Percentiles rank a stretch among this genome's conserved stretches.
Conservation (phyloP, 768 basidiomycete species). For the Lentinula lateritia region DNA sequence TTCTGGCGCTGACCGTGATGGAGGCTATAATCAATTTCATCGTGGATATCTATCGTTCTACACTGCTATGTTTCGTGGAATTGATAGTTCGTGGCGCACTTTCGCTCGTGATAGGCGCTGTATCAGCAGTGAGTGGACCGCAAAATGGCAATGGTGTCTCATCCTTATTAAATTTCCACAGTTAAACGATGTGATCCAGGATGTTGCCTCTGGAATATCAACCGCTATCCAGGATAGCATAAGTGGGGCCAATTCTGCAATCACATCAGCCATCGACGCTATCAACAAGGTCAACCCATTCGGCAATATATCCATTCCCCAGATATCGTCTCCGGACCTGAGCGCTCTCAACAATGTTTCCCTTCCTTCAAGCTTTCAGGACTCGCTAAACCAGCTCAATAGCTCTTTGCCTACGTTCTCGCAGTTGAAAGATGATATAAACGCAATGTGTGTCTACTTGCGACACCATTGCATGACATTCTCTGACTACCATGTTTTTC, state of each 20-base stretch:
- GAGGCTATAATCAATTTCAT: conserved; percentile 89
- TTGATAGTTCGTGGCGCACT: conserved; percentile 80
- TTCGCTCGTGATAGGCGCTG: conserved; percentile 73
- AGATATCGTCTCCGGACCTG: conserved; percentile 73
- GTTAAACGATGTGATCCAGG: conserved; percentile 69
- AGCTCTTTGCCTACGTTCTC: conserved; percentile 71
- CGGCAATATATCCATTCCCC: conserved; percentile 59
- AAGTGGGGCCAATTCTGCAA: conserved; percentile 57
- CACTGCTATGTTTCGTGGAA: conserved; percentile 91
- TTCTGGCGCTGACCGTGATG: conserved; percentile 75
- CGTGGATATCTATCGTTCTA: conserved; percentile 87
- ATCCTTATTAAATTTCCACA: conserved; percentile 20
- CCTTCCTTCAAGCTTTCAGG: conserved; percentile 72
- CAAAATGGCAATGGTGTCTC: not conserved
- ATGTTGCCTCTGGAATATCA: conserved; percentile 53
- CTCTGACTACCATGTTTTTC: not conserved
- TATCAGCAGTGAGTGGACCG: conserved; percentile 59
- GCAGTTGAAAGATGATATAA: conserved; percentile 63
- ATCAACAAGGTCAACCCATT: conserved; percentile 80
- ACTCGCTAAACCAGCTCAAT: conserved; percentile 71
- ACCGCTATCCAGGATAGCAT: conserved; percentile 72
- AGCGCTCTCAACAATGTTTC: conserved; percentile 69
- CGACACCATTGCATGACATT: conserved; percentile 1
- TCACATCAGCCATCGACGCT: conserved; percentile 55
- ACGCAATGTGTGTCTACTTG: conserved; percentile 52